Evolutionary conservation across 75 land plant genomes (phyloP), one percentile per base, ranked within the genome.

Genomic region (Picea glauca): DNA sequence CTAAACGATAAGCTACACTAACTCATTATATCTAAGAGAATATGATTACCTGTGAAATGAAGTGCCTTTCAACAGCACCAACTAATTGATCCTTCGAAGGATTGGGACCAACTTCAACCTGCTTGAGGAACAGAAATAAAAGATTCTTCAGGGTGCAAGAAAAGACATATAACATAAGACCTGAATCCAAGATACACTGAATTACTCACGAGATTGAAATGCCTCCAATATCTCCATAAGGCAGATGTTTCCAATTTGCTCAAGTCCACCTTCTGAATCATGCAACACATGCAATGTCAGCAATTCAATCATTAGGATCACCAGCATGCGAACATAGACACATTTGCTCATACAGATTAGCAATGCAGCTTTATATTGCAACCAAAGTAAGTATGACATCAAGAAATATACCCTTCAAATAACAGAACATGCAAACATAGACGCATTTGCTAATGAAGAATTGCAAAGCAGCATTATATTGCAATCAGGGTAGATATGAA

Each of bases 231-330:
- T 84, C 89, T 89, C 97, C 94, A 87, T 61, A 96, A 68, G 26
- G 97, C 94, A 61, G 83, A 91, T 81, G 92, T 96, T 80, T 92
- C 99, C 64, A 96, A 83, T 76, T 94, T 96, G 86, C 99, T 91
- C 0, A 96, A 86, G 79, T 96, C 95, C 81, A 96, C 92, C 32
- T 81, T 92, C 99, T 96, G 93, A 76, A 82, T 35, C 61, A 50
- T 50, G 56, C 56, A 50, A 50, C 12, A 50, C 12, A 50, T 50
- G 56, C 56, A 50, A 50, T 9, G 56, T 50, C 56, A 50, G 56
- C 56, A 50, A 50, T 50, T 50, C 56, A 9, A 50, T 9, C 56
- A 50, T 50, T 8, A 50, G 56, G 56, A 50, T 50, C 56, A 50
- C 56, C 12, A 50, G 2, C 56, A 50, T 50, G 12, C 11, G 12